Conservation (phyloP, 345 rosid genomes). For the Excoecaria agallocha region DNA sequence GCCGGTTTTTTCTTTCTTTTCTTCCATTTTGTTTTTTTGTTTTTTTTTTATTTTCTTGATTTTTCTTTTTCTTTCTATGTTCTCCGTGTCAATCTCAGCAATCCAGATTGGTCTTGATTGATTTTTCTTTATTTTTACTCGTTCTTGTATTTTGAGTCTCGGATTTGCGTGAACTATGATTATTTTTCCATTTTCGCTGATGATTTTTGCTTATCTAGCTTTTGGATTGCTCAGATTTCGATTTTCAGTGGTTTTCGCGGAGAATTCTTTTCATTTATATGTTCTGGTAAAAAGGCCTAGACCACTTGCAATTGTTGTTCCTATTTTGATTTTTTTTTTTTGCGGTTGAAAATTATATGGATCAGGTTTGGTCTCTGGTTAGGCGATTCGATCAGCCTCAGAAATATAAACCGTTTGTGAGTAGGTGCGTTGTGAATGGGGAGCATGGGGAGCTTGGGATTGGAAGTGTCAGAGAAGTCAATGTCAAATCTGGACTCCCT, state of each 20-base stretch:
- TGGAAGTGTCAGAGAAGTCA: constrained; percentile 81
- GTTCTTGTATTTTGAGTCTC: background rate
- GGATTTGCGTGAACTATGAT: background rate
- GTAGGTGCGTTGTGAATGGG: constrained; percentile 71
- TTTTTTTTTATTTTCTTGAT: too few species aligned
- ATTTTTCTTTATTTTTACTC: background rate
- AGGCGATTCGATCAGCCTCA: constrained; percentile 86
- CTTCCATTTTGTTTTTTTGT: too few species aligned
- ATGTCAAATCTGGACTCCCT: constrained; percentile 78
- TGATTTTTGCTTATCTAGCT: background rate
- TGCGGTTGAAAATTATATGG: background rate
- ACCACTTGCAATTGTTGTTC: background rate
- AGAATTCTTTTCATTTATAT: background rate
- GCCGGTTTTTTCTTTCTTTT: background rate
- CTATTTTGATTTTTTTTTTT: background rate
- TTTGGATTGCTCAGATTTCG: background rate
- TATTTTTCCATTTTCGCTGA: background rate
- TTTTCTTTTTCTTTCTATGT: too few species aligned
- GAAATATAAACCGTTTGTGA: constrained; percentile 71
- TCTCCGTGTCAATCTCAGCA: background rate
- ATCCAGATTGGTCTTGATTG: background rate
- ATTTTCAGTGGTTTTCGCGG: background rate
- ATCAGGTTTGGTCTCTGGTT: constrained; percentile 82
- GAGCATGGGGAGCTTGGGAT: constrained; percentile 73
- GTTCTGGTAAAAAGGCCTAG: background rate